Evolutionary conservation across 2,329 filamentous ascomycete genomes (phyloP), one percentile per base, ranked within the genome.

Genomic region (Emergomyces orientalis): DNA sequence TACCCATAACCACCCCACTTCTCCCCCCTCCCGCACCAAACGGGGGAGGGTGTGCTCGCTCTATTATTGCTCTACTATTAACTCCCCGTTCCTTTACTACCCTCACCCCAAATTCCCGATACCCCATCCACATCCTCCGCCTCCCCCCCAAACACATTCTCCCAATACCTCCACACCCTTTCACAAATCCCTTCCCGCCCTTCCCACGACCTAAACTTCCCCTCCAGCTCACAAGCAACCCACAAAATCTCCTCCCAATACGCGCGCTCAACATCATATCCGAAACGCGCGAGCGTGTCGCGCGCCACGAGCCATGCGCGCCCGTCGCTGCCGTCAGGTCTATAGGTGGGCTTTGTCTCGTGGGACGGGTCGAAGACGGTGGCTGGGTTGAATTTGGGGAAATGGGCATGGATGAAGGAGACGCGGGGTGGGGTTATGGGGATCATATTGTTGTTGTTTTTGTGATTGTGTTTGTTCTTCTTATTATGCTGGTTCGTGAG

Each of bases 381-480:
- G n/a, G 72, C 72, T 1, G 75, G 73, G 67, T 77, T 74, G 65
- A 77, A 74, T 65, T 77, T 78, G 39, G 75, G 75, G 62, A 71
- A 73, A 63, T 78, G 76, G 56, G 74, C 74, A 64, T 78, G 76
- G 45, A 77, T 70, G 65, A 78, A 77, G 58, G 75, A 75, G 14
- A 75, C 71, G 1, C 70, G 67, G 3, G 74, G 72, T 5, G 68
- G 65, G 1, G 64, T 64, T 11, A 66, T 69, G 13, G 75, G 74
- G 55, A 1, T 25, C 32, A 27, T 41, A 34, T 32, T 25, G 30
- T 34, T 75, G 73, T 65, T 72, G 70, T 14, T 70, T 68, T 1
- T 72, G 72, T 57, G 76, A 73, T 65, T 76, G 73, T 17, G 69
- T n/a, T 54, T 19, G 25, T 65, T 73, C 69, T 1, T 74, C 71